Evolutionary conservation across 208 protist genomes (phyloP), one percentile per base, ranked within the genome.

Genomic region (Crithidia bombi): DNA sequence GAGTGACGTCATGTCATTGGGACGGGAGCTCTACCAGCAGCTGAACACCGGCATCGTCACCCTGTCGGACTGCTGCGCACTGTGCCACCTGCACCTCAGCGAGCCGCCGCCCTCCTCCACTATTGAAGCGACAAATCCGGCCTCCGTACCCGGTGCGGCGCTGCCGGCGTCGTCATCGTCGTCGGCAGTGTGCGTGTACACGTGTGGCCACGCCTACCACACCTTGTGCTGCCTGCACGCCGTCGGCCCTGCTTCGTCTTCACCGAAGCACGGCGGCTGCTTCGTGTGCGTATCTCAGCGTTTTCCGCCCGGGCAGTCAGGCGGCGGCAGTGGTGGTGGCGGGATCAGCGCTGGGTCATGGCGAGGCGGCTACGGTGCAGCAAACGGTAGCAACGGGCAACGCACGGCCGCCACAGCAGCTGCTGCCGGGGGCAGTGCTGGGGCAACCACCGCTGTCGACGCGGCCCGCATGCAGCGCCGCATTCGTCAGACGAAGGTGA

Each of bases 121-220:
- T 14, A 25, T 46, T 32, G 64, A 28, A 14, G 51, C 26, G 19
- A 68, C 32, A 3, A 12, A 17, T 41, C 11, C 17, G 7, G 44
- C n/a, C 36, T 6, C 17, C 14, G 12, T n/a, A 21, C 14, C 19
- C 17, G 0, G n/a, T 19, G 17, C 38, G 57, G 41, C 26, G 19
- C 41, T 73, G 14, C 14, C 50, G 23, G 19, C 3, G 41, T 25
- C 12, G 36, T 47, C 56, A 12, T 47, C 52, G 35, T 69, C 65
- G 23, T 65, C 54, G 23, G 62, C 72, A 2, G 79, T 90, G 33
- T 81, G 81, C n/a, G 76, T 91, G 50, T 95, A 90, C 65, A 65
- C 57, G 21, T 95, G 90, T 39, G 90, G 90, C 11, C 90, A 95
- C 75, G 78, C 75, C 28, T 95, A 83, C 64, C 90, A 95, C 73